phyloP scores from a whole-genome alignment of 257 asterid genomes.

The Solanum sitiens region DNA sequence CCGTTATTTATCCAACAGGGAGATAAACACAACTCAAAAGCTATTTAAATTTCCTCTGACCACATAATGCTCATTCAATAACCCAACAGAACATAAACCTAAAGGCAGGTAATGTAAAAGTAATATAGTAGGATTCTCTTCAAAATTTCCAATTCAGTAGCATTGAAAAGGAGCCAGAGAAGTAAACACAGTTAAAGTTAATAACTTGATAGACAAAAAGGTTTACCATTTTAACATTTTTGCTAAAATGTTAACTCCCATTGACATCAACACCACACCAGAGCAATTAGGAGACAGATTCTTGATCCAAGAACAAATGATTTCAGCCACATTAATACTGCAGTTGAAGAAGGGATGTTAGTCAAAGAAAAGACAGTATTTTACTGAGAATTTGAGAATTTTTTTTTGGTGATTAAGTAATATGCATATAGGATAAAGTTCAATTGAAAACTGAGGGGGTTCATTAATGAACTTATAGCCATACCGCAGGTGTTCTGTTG shows the following conservation, averaged over 20 bases:
- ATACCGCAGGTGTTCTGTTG: conserved; percentile 35
- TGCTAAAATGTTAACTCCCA: conserved; percentile 69
- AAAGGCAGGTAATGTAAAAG: not conserved
- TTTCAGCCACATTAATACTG: conserved; percentile 73
- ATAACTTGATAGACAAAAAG: not conserved
- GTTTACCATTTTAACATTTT: conserved; percentile 81
- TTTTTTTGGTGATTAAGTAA: not conserved
- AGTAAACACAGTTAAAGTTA: not conserved
- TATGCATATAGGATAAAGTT: not conserved
- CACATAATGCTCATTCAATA: not conserved
- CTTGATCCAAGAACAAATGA: conserved; percentile 61
- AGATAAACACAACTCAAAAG: not conserved
- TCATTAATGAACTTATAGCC: not conserved
- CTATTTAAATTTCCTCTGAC: not conserved
- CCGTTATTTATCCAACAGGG: not conserved
- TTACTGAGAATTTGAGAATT: not conserved
- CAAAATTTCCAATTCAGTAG: not conserved
- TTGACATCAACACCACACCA: conserved; percentile 64
- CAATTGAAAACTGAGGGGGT: not conserved
- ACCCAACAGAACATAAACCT: not conserved
- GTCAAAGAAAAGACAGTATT: conserved; percentile 1
- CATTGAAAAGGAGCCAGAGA: not conserved
- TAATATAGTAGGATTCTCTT: not conserved
- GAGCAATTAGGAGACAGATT: conserved; percentile 41
- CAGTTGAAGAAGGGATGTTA: conserved; percentile 16